Percentiles rank a stretch among this genome's conserved stretches.
These are phyloP conservation scores for Scolecobasidium constrictum DNA, from an alignment of 2,329 filamentous ascomycete genomes.

Conservation along the genomic window DNA sequence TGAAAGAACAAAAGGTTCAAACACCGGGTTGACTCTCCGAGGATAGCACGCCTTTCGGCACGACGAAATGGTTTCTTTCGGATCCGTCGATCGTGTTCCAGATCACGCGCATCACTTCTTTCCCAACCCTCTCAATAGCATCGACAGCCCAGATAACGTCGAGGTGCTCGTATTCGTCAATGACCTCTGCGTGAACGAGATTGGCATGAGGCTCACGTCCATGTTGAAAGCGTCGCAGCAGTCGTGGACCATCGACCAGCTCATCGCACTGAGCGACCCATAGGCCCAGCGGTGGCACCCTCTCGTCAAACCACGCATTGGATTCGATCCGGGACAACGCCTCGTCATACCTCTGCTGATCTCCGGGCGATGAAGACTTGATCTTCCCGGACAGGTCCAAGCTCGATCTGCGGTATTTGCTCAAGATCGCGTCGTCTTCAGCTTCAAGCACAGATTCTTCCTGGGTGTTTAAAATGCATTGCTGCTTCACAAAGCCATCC, in stretches of 20 bases:
- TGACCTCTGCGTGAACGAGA: not conserved
- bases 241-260: constrained; percentile 1
- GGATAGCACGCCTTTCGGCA: not conserved
- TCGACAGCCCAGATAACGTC: constrained; percentile 7
- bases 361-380: not conserved
- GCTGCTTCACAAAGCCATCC: constrained; percentile 1
- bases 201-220: constrained; percentile 4
- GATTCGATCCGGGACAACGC: not conserved
- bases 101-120: not conserved
- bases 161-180: constrained; percentile 7
- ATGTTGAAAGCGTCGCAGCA: constrained; percentile 3
- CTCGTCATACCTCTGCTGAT: not conserved
- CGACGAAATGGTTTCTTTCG: not conserved
- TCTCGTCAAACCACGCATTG: constrained; percentile 1
- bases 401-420: not conserved
- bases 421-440: constrained; percentile 1
- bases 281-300: not conserved
- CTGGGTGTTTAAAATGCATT: constrained; percentile 5
- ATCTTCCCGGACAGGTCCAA: not conserved
- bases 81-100: constrained; percentile 1
- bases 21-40: not conserved
- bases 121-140: constrained; percentile 1
- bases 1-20: no score
- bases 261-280: constrained; percentile 3
- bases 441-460: not conserved